Base-by-base conservation (phyloP, 768 basidiomycete genomes). In the Tulasnella sp. region DNA sequence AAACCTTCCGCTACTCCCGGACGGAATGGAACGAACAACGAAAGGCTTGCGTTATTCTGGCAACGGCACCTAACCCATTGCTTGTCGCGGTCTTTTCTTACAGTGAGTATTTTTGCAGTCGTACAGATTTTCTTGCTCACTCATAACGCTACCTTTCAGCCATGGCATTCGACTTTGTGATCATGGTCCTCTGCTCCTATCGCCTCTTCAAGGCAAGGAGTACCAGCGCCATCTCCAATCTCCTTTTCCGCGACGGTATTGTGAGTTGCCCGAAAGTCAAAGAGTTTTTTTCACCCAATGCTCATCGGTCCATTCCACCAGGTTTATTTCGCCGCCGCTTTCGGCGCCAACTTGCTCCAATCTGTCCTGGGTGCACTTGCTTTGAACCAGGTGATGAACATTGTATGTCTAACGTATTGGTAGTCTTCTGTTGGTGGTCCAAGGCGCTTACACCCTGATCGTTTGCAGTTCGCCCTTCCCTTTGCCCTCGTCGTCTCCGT, bases 211-310 rank as follows among this genome's bases (percentile, higher is more conserved):
- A 68, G 34, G 19, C 75, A 25, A 15, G 75, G 38, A 68, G 52
- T 69, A 37, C 25, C 25, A 54, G 75, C 34, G 67, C 64, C 1
- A 76, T 76, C 69, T 38, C 67, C 25, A 25, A 29, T 7, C 75
- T 76, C 14, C 37, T 76, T 36, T 68, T 76, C 39, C 75, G 75
- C 40, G 75, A 76, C 40, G 75, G 75, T 11, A 76, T 76, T 71
- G 75, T 76, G 40, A 76, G 75, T 76, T 12, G 52, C 19, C 22
- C 72, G 2, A 5, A 71, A 29, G 54, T 29, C n/a, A 8, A 8
- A 58, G n/a, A 9, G n/a, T 58, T 7, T 0, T 6, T 58, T 19
- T 9, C 54, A 58, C 22, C 5, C 22, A 42, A n/a, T 36, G 67
- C 36, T 39, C n/a, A 36, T 42, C 22, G 19, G 17, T 76, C 36